Base-by-base conservation (phyloP, 306 rosid genomes). In the Corylus americana region DNA sequence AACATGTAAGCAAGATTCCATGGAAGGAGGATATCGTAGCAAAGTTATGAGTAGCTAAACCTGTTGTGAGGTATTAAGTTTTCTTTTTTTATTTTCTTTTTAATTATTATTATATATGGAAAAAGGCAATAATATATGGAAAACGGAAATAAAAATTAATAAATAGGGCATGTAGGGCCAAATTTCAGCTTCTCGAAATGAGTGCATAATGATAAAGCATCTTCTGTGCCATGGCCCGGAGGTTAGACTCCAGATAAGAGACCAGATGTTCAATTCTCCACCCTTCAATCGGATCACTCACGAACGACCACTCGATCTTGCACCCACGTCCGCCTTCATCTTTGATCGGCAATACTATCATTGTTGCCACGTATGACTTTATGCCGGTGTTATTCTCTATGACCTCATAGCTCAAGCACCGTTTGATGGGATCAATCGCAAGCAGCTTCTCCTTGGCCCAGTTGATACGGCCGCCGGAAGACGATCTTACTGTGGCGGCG, bases 371-470 rank as follows among this genome's bases (percentile, higher is more conserved):
- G 67, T 88, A 87, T 8, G 85, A 70, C 81, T 80, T 77, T 22
- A 92, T 62, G n/a, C 95, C 95, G 7, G 86, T 0, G 82, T 92
- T 92, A 81, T 51, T 82, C 0, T 86, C 95, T 10, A 17, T 2
- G 29, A 87, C 0, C 82, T 86, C 88, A 35, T 92, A 92, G 58
- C 87, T 80, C 81, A 92, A 51, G 42, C 74, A 73, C 6, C 81
- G 87, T 57, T 80, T 71, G 58, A 82, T 4, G 1, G 93, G 88
- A 79, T 92, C 95, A 1, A 86, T 74, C 20, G 58, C 1, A 1
- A 86, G 42, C 0, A 92, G 85, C 82, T 77, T 89, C 88, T 92
- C 97, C 39, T 84, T 90, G 22, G 70, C 91, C 91, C 91, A 90
- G 25, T 3, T 16, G 55, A 76, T 39, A 5, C 17, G 69, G 18